phyloP scores from a whole-genome alignment of 1,284 basidiomycete genomes.

The Rhodotorula sp. region DNA sequence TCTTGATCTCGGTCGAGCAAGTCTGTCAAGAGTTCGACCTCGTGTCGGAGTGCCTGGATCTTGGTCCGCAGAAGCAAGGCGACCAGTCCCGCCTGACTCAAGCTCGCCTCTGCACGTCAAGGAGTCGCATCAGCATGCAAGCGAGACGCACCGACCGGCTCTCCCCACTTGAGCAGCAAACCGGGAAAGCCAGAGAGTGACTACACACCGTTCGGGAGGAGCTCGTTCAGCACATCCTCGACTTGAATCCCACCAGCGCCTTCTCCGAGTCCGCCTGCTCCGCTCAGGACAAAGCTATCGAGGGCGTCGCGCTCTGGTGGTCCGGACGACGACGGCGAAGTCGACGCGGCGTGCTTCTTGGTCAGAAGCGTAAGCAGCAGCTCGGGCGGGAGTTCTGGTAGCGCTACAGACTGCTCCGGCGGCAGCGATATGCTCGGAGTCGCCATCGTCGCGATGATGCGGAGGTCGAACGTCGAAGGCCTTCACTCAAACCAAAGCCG shows the following conservation, averaged over 20 bases:
- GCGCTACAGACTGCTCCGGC: not conserved
- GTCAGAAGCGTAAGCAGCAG: constrained; percentile 31
- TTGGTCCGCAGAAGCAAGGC: constrained; percentile 62
- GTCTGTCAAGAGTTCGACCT: constrained; percentile 66
- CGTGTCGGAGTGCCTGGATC: constrained; percentile 64
- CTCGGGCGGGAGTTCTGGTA: constrained; percentile 37
- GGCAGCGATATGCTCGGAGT: constrained; percentile 20
- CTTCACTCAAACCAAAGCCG: no score
- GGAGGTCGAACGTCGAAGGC: no score
- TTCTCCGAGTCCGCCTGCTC: not conserved
- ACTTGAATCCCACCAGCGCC: constrained; percentile 18
- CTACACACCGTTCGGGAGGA: constrained; percentile 68
- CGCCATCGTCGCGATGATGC: constrained; percentile 7
- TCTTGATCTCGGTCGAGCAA: constrained; percentile 74
- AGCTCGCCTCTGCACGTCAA: constrained; percentile 35
- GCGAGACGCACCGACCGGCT: no score
- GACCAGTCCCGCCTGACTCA: constrained; percentile 49
- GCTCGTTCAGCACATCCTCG: constrained; percentile 61
- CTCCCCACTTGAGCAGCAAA: no score
- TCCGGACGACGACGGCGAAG: not conserved
- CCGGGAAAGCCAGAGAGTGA: no score
- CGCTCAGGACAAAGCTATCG: constrained; percentile 38
- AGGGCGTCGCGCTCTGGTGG: constrained; percentile 31
- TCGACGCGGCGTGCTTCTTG: not conserved
- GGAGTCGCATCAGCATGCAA: not conserved